Base-by-base conservation (phyloP, 2,329 filamentous ascomycete species). In the Trichoderma guizhouense region DNA sequence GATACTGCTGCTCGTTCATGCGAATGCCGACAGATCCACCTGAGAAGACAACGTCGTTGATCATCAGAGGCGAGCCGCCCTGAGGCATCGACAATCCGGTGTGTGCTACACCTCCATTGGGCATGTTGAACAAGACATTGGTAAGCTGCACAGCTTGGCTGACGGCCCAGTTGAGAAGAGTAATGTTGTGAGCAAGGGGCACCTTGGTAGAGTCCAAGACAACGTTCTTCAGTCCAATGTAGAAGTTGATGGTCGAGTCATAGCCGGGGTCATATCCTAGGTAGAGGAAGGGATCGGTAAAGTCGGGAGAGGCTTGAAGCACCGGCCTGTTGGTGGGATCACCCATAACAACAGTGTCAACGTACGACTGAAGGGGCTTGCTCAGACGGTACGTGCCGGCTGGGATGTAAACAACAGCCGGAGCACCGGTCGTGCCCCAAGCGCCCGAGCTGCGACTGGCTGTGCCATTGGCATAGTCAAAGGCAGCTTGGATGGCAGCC, bases 401-500 rank as follows among this genome's bases (percentile, higher is more conserved):
- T 2, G 78, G 77, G n/a, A 81, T 73, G 67, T 79, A 80, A 15
- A 80, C 72, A 28, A 75, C 69, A 24, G 73, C 74, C 14, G 74
- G 74, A 5, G 74, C 74, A 5, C 74, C 74, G 2, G 74, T 75
- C 4, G 71, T 75, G 2, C 74, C 74, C 32, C 43, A 74, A 1
- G 69, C 71, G n/a, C 68, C 64, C 3, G 68, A 70, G 34, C 66
- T 73, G 28, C 74, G 72, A 15, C 18, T 62, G 8, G 68, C 28
- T 7, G 65, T 74, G n/a, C 65, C 66, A 18, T 72, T 73, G 30
- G 67, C 73, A 64, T 67, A 75, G 63, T 74, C 67, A 51, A 75
- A 65, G 14, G 73, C 74, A 8, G 74, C 73, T 68, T 75, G 74
- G 28, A 97, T 95, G 63, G 93, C 92, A 2, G 83, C 89, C 0